Base-by-base conservation (phyloP, 2,329 filamentous ascomycete genomes). In the Peltaster fructicola region DNA sequence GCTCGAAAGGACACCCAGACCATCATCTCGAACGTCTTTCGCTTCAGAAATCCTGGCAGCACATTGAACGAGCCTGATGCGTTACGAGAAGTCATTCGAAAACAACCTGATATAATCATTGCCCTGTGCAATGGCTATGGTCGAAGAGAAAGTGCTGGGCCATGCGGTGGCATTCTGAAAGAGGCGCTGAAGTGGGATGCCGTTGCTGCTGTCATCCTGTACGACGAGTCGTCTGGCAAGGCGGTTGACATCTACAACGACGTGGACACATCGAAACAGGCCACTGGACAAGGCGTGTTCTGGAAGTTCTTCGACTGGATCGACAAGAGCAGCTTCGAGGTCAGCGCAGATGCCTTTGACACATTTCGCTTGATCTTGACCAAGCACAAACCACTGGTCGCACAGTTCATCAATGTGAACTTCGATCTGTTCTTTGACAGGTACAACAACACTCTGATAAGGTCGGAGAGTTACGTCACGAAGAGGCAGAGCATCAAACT, bases 291-390 rank as follows among this genome's bases (percentile, higher is more conserved):
- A 21, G 85, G 85, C 3, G 71, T 93, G 2, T 93, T 98, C 50
- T 98, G 88, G 88, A 74, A 69, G 22, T 95, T 95, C 54, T 95
- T 98, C 46, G 71, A 77, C 33, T 98, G 85, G 81, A 91, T 98
- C 42, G 84, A 95, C 55, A 81, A 81, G 53, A 81, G 82, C 39
- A 84, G 78, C 15, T 98, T 98, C 44, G 88, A 98, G 57, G 80
- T 95, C 37, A 84, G 82, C 41, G 85, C 88, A 15, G 88, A 98
- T 59, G 85, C 88, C 2, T 98, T 98, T 51, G 92, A 84, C 30
- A 95, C 85, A 4, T 98, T 98, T 53, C 68, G 85, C 50, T 80
- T 92, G 64, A 73, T 95, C 32, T 57, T 98, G 27, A 95, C 88
- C 14, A 82, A 79, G 38, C 88, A 98, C 58, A 98, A 95, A 51